A percentile compares a stretch with the other conserved stretches of the same genome.
These are phyloP conservation scores for Mycena vulgaris DNA, from an alignment of 768 basidiomycete species.

Conservation along the genomic window DNA sequence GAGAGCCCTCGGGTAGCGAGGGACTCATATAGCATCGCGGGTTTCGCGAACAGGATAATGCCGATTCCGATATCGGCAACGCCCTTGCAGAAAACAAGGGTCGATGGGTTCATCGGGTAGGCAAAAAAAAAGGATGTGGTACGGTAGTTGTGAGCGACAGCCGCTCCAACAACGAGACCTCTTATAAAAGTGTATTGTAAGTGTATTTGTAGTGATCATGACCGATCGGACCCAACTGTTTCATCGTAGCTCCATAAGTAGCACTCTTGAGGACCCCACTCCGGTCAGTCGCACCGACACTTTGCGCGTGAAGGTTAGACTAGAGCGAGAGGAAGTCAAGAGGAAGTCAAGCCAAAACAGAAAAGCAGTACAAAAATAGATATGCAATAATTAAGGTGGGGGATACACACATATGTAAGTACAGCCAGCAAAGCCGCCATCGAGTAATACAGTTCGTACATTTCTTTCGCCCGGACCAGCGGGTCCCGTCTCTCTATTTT, in stretches of 20 bases:
- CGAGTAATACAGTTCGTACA: slow-evolving; percentile 16
- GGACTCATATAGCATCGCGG: slow-evolving; percentile 48
- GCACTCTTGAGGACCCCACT: too few species aligned
- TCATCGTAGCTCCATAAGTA: too few species aligned
- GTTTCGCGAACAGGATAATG: slow-evolving; percentile 44
- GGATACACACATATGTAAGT: neutral
- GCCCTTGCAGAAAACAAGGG: slow-evolving; percentile 46
- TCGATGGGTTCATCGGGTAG: slow-evolving; percentile 23
- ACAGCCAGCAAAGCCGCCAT: too few species aligned
- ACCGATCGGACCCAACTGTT: too few species aligned
- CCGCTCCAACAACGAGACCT: too few species aligned
- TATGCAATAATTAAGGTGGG: slow-evolving; percentile 18
- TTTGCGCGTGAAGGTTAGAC: too few species aligned
- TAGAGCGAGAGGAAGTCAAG: too few species aligned
- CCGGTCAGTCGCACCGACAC: too few species aligned
- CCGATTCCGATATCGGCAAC: slow-evolving; percentile 47
- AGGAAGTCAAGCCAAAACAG: neutral
- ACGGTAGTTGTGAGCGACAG: neutral
- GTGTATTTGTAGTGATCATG: too few species aligned
- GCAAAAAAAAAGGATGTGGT: neutral
- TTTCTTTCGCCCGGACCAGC: slow-evolving; percentile 21
- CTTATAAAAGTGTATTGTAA: too few species aligned
- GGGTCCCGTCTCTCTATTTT: neutral
- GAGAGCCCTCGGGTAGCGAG: slow-evolving; percentile 37
- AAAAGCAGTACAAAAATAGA: slow-evolving; percentile 6